Evolutionary conservation across 305 asterid species (phyloP), one percentile per base, ranked within the genome.

Genomic region (Coffea humblotiana): DNA sequence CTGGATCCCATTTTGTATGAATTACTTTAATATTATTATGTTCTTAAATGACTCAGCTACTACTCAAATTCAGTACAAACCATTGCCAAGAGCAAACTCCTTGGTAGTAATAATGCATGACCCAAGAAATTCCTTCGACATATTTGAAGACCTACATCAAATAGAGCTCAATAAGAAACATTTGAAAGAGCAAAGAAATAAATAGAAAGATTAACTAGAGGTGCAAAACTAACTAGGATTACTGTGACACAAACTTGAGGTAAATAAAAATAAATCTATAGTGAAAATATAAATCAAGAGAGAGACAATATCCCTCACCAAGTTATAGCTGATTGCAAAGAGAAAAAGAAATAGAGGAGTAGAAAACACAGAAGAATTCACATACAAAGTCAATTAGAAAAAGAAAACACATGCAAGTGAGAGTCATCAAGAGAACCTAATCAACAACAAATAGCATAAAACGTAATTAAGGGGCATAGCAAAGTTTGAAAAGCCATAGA

Each of bases 61-160:
- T 19, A 52, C 19, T 1, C 32, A 13, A 72, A 69, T n/a, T 78
- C 71, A 82, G 72, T 48, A 85, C 93, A 81, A 64, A 90, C 94
- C 94, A 90, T 80, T 86, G 90, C 94, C 94, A 90, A 64, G 94
- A 90, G 84, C 94, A 90, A 49, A 89, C 91, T 81, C 92, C 94
- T 83, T 86, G 85, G 85, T 88, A 90, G 87, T 89, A 90, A 84
- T 90, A 90, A 72, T 78, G 89, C 92, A 89, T 89, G 82, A 90
- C 91, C 94, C 94, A 90, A 84, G 90, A 86, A 49, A 90, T 81
- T 69, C 94, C 94, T 82, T 90, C 94, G 43, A 87, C 88, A 83
- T 88, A 90, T 77, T 90, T 89, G 80, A 82, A 79, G 80, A 89
- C 94, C 94, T 90, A 77, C 63, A 79, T 71, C 78, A 82, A 82